Percentiles rank a stretch among this genome's conserved stretches.
Evolutionary conservation across 2,329 filamentous ascomycete genomes (phyloP).

Genomic region (Scorias spongiosa): DNA sequence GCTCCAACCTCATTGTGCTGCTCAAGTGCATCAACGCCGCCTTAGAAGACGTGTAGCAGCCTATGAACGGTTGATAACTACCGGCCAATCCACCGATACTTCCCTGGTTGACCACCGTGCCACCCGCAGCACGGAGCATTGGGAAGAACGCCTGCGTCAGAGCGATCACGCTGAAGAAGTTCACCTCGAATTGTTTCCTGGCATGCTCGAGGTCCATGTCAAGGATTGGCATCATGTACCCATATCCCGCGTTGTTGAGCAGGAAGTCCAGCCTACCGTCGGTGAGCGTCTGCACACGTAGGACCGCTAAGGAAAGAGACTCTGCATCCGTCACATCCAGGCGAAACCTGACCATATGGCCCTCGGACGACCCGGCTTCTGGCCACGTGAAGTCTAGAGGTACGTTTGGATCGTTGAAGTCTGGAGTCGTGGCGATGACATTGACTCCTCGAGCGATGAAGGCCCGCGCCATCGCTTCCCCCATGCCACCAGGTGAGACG

Average conservation of each 20-base stretch:
- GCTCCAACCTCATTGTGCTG: constrained; percentile 13
- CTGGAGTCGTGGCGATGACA: constrained; percentile 25
- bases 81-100: constrained; percentile 14
- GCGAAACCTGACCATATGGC: constrained; percentile 17
- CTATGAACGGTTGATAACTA: constrained; percentile 13
- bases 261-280: constrained; percentile 30
- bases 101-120: constrained; percentile 24
- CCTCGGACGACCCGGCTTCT: not conserved
- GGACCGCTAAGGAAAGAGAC: constrained; percentile 22
- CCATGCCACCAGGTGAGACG: constrained; percentile 31
- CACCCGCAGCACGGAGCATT: constrained; percentile 23
- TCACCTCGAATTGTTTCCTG: constrained; percentile 35
- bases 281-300: constrained; percentile 12
- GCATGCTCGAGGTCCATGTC: constrained; percentile 25
- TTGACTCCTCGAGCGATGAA: constrained; percentile 30
- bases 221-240: constrained; percentile 13
- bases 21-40: constrained; percentile 11
- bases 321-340: constrained; percentile 28
- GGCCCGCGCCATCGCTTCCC: constrained; percentile 30
- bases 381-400: not conserved
- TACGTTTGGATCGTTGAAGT: constrained; percentile 15
- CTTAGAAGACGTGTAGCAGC: constrained; percentile 21
- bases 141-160: constrained; percentile 33
- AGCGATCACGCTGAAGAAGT: constrained; percentile 30
- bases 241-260: constrained; percentile 33